Evolutionary conservation across 106 monocot species (phyloP).

Genomic region (Apostasia shenzhenica): DNA sequence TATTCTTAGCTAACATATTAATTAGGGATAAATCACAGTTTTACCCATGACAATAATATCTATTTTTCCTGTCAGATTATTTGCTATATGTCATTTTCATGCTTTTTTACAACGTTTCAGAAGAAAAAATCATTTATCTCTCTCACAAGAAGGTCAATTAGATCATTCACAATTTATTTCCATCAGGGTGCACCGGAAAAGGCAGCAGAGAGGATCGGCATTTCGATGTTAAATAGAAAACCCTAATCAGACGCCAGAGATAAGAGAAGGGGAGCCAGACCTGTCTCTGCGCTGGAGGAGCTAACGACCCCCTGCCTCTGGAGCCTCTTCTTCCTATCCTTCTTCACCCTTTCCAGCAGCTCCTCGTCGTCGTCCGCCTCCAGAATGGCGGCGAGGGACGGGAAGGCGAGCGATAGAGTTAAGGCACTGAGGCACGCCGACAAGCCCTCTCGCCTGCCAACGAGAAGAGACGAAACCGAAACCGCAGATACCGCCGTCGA

Average conservation of each 20-base stretch:
- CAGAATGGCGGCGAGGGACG: conserved; percentile 45
- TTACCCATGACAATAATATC: no score
- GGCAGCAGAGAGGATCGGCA: no score
- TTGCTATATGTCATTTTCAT: no score
- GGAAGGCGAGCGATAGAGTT: conserved; percentile 1
- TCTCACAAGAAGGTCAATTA: neutral
- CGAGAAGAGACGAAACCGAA: neutral
- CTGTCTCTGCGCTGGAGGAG: conserved; percentile 73
- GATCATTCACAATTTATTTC: neutral
- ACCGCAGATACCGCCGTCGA: no score
- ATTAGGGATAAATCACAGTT: no score
- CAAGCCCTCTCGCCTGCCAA: conserved; percentile 27
- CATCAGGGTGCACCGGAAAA: neutral
- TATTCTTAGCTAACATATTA: no score
- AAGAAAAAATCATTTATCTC: neutral
- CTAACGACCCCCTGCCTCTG: conserved; percentile 72
- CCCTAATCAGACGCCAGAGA: neutral
- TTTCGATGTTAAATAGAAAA: no score
- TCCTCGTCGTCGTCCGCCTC: conserved; percentile 92
- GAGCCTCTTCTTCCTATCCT: conserved; percentile 80
- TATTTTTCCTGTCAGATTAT: no score
- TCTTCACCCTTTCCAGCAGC: conserved; percentile 82
- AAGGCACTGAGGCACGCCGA: conserved; percentile 17
- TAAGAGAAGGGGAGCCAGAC: conserved; percentile 12
- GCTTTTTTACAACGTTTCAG: neutral